Conservation (phyloP, 495 filamentous ascomycete species). For the Bombardia bombarda region DNA sequence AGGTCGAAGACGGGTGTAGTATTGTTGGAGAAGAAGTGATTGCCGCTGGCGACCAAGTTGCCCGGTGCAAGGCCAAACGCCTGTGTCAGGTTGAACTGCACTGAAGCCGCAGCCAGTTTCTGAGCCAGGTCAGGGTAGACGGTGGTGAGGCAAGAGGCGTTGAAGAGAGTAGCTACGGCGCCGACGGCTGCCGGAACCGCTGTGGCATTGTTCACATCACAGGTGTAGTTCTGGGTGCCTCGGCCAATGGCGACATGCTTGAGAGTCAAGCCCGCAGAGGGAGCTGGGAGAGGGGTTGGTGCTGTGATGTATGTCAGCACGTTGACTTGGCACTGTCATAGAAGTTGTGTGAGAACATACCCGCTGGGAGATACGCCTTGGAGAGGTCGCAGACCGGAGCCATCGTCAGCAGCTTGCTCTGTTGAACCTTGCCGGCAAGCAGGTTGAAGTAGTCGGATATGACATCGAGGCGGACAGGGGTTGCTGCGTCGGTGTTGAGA, state of each 20-base stretch:
- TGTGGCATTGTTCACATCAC: conserved; percentile 47
- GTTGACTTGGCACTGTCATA: not conserved
- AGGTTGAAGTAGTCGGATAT: conserved; percentile 49
- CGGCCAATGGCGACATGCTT: conserved; percentile 79
- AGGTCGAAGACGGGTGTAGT: conserved; percentile 76
- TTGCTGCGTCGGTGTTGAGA: conserved; percentile 21
- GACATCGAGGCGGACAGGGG: conserved; percentile 29
- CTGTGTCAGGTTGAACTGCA: conserved; percentile 45
- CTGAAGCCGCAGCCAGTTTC: conserved; percentile 42
- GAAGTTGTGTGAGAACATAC: conserved; percentile 26
- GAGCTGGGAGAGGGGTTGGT: conserved; percentile 45
- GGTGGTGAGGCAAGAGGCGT: conserved; percentile 71
- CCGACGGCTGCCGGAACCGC: conserved; percentile 58
- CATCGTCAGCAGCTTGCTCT: conserved; percentile 22
- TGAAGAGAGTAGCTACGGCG: conserved; percentile 80
- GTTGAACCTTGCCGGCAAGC: conserved; percentile 39
- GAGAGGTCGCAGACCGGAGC: conserved; percentile 45
- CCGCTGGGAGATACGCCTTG: conserved; percentile 35
- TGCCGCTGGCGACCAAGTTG: conserved; percentile 56
- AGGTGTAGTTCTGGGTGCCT: conserved; percentile 91
- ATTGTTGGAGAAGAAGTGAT: conserved; percentile 66
- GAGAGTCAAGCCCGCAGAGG: conserved; percentile 48
- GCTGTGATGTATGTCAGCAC: conserved; percentile 25
- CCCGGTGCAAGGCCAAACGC: conserved; percentile 36
- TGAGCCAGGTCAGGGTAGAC: conserved; percentile 55